These are phyloP conservation scores for Aquilaria yunnanensis DNA, from an alignment of 345 rosid species.

Conservation along the genomic window DNA sequence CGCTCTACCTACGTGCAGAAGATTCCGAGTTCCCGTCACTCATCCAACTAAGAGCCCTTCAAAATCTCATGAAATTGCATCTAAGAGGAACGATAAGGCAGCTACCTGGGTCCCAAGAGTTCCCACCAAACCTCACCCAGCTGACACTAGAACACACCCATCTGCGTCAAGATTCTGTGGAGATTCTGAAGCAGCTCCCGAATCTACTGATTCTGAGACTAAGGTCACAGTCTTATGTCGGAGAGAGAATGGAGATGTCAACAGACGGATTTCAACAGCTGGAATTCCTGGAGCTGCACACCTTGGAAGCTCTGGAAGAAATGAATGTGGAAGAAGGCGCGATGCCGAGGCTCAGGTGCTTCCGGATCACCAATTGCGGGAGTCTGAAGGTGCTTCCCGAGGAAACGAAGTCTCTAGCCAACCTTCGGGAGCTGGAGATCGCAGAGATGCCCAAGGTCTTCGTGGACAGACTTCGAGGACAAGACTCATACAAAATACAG, in stretches of 20 bases:
- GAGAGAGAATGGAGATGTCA: constrained; percentile 8
- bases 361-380: constrained; percentile 13
- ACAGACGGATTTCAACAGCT: constrained; percentile 10
- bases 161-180: constrained; percentile 11
- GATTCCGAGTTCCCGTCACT: constrained; percentile 10
- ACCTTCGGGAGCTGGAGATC: constrained; percentile 13
- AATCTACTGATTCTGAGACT: constrained; percentile 11
- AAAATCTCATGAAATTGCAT: constrained; percentile 9
- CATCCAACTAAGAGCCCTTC: constrained; percentile 2
- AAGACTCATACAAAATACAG: constrained; percentile 13
- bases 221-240: constrained; percentile 6
- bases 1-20: constrained; percentile 13
- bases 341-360: constrained; percentile 11
- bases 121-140: constrained; percentile 18
- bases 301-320: constrained; percentile 12
- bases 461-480: constrained; percentile 10
- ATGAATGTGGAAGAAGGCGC: constrained; percentile 16
- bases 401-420: not conserved
- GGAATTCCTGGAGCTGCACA: constrained; percentile 11
- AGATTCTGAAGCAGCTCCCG: constrained; percentile 12
- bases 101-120: constrained; percentile 4
- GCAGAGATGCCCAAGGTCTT: constrained; percentile 12
- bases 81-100: constrained; percentile 3
- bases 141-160: constrained; percentile 12
- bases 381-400: constrained; percentile 11